Base-by-base conservation (phyloP, 345 rosid species). In the Ceriops decandra region DNA sequence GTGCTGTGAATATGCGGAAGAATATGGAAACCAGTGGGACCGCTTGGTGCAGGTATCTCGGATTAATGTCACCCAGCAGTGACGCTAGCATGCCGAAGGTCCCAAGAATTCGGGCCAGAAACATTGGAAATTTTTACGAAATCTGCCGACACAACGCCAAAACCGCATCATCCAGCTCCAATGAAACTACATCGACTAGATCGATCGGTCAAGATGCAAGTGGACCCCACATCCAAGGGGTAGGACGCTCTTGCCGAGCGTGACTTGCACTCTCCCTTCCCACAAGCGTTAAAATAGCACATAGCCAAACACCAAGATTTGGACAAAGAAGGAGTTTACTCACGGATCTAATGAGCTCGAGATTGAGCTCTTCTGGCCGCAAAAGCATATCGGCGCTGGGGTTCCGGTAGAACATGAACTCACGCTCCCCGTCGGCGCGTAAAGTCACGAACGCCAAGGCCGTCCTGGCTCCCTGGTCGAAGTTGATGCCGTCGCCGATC, bases 321-420 rank as follows among this genome's bases (percentile, higher is more conserved):
- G 47, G 15, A 2, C 47, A 38, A 38, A 11, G 16, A 38, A 38
- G 26, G 21, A 6, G 24, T 22, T 51, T 2, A 82, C 97, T 63
- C 80, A 91, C 99, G 51, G 99, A 95, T 95, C 90, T 84, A 72
- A 91, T 84, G 68, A 95, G 84, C 75, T 91, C 88, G 51, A 85
- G 89, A 53, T 91, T 85, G 61, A 93, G 90, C 72, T 93, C 98
- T 20, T 91, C 96, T 4, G 98, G 95, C 67, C 57, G 75, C 78
- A 91, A 82, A 32, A 93, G 85, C 98, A 93, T 93, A 59, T 91
- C 98, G 63, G 98, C 98, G 66, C 96, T 89, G 28, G 98, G 98
- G 72, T 93, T 93, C 76, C 98, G 75, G 74, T 93, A 93, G 59
- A 90, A 93, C 97, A 93, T 93, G 68, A 93, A 93, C 60, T 93